These are phyloP conservation scores for Coniella lustricola DNA, from an alignment of 2,329 filamentous ascomycete species.

Conservation along the genomic window DNA sequence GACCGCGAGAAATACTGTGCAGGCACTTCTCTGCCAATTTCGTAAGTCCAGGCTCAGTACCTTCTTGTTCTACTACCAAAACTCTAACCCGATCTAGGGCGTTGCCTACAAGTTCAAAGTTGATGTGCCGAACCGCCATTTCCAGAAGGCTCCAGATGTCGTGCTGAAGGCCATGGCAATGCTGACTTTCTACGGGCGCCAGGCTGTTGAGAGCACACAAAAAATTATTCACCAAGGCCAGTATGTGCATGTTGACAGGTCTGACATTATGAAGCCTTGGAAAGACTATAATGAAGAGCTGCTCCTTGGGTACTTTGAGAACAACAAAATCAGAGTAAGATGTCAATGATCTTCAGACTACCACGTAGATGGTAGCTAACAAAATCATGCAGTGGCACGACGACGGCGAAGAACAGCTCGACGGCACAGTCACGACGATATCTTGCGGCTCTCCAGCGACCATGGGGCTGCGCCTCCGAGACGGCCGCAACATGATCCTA, in stretches of 20 bases:
- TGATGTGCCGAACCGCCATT: slow-evolving; percentile 35
- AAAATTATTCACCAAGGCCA: slow-evolving; percentile 8
- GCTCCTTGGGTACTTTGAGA: slow-evolving; percentile 55
- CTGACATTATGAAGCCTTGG: slow-evolving; percentile 21
- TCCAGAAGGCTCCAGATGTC: slow-evolving; percentile 38
- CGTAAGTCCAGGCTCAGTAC: slow-evolving; percentile 25
- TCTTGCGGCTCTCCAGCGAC: slow-evolving; percentile 51
- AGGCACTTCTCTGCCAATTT: slow-evolving; percentile 49
- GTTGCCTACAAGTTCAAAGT: slow-evolving; percentile 60
- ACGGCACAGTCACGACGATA: slow-evolving; percentile 54
- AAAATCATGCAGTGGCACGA: slow-evolving; percentile 47
- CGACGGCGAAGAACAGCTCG: slow-evolving; percentile 57
- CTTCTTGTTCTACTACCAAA: not conserved
- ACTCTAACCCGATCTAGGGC: slow-evolving; percentile 36
- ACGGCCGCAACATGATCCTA: slow-evolving; percentile 24
- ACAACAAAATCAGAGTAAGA: slow-evolving; percentile 48
- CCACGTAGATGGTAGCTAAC: slow-evolving; percentile 1
- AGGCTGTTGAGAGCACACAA: slow-evolving; percentile 28
- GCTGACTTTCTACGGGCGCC: slow-evolving; percentile 44
- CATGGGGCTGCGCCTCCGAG: slow-evolving; percentile 37
- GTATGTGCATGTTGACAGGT: not conserved
- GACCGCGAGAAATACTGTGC: slow-evolving; percentile 36
- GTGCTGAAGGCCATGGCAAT: slow-evolving; percentile 40
- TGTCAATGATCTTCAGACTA: slow-evolving; percentile 4
- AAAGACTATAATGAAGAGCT: slow-evolving; percentile 57